Evolutionary conservation across 306 rosid species (phyloP), one percentile per base, ranked within the genome.

Genomic region (Quercus bicolor): DNA sequence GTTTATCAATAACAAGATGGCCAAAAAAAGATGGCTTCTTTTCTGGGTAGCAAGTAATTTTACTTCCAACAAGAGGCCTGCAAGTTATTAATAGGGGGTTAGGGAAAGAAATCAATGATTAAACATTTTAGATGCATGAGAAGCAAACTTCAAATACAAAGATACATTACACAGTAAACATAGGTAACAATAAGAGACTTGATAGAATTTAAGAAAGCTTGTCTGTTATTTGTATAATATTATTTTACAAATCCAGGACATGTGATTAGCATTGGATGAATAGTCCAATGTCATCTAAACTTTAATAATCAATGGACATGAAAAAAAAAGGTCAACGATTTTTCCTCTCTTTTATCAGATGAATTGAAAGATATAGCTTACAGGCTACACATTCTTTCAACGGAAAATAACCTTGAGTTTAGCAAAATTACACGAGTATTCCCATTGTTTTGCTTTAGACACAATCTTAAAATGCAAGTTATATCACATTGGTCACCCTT

Each of bases 51-150:
- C 75, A 83, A 68, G 94, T 91, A 76, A 29, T 23, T 74, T 85
- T 8, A 70, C 88, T 89, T 78, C 87, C 98, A 79, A 91, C 84
- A 66, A 95, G 94, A 21, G 91, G 96, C 54, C 99, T 93, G 85
- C 40, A 75, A 77, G 65, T 26, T 62, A 14, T 51, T 9, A 7
- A 56, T 40, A n/a, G 52, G 26, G 52, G 21, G 20, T 19, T 5
- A 13, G 70, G 13, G 33, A 2, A 56, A 43, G 28, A 56, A 4
- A 78, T 60, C 52, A 72, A 53, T 54, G 31, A 31, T 65, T 4
- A 66, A 68, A 56, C 60, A 75, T 65, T 66, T 19, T 9, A 26
- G 34, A 48, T 31, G 64, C 40, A 72, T 45, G 40, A 53, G 57
- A 43, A 65, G 23, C 52, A 9, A 78, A 52, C 20, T 45, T 34